Evolutionary conservation across 1,139 yeast genomes (phyloP).

Genomic region (Barnettozyma hawaiiensis): DNA sequence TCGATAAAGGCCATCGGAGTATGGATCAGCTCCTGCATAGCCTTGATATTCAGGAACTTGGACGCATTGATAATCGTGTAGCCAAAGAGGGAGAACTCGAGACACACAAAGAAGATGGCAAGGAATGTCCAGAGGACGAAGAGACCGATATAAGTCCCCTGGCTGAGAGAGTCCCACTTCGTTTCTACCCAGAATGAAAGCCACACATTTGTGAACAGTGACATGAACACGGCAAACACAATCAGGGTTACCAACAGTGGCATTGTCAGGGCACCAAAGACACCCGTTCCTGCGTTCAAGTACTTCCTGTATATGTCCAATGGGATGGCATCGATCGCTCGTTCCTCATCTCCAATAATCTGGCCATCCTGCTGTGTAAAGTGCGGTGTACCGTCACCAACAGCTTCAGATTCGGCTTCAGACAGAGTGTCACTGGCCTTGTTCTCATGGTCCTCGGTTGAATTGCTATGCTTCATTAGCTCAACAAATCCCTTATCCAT

Average conservation of each 20-base stretch:
- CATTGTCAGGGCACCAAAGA: constrained; percentile 35
- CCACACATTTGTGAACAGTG: constrained; percentile 70
- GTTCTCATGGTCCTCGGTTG: background rate
- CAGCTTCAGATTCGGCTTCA: no score
- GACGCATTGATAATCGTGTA: constrained; percentile 45
- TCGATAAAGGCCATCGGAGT: constrained; percentile 69
- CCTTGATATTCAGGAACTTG: constrained; percentile 38
- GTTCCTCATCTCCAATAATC: constrained; percentile 39
- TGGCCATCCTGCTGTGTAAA: constrained; percentile 29
- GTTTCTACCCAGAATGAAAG: constrained; percentile 72
- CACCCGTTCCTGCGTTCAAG: constrained; percentile 44
- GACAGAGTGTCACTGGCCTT: constrained; percentile 15
- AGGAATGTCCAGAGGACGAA: constrained; percentile 45
- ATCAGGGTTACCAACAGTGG: constrained; percentile 37
- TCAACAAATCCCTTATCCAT: constrained; percentile 29
- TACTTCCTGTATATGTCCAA: constrained; percentile 46
- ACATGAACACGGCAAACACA: constrained; percentile 45
- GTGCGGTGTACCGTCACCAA: no score
- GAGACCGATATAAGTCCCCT: constrained; percentile 61
- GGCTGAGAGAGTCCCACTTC: constrained; percentile 41
- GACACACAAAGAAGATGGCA: constrained; percentile 36
- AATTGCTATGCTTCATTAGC: constrained; percentile 4
- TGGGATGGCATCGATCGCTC: constrained; percentile 33
- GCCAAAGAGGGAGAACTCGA: constrained; percentile 30
- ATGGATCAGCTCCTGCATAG: constrained; percentile 55